Percentiles rank a stretch among this genome's conserved stretches.
Conservation (phyloP, 2,329 filamentous ascomycete genomes). For the Aspergillus carbonarius region DNA sequence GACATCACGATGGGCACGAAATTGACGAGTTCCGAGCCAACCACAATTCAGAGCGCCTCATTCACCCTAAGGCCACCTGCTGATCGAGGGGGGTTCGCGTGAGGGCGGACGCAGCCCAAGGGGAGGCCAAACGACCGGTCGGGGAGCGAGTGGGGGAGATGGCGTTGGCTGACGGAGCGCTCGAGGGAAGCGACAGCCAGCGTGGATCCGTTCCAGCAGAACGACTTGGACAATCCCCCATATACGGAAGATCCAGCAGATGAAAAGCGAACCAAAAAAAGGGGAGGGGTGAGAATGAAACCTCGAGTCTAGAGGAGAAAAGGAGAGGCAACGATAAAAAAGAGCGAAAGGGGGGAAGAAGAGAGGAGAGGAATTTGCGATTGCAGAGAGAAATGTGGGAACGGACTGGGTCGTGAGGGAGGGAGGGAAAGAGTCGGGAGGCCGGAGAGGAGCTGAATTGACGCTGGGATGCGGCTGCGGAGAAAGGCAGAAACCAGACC, state of each 20-base stretch:
- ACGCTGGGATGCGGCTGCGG: conserved; percentile 22
- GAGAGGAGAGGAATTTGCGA: conserved; percentile 3
- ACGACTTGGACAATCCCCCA: conserved; percentile 17
- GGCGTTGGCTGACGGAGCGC: conserved; percentile 24
- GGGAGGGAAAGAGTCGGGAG: conserved; percentile 2
- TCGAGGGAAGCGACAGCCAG: conserved; percentile 16
- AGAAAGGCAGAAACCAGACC: conserved; percentile 16
- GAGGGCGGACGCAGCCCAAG: conserved; percentile 14
- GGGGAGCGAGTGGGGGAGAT: conserved; percentile 23
- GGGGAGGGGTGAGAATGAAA: not conserved
- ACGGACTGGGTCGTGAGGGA: conserved; percentile 1
- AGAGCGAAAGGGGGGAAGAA: conserved; percentile 4
- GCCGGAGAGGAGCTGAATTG: conserved; percentile 8
- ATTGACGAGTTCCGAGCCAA: conserved; percentile 9
- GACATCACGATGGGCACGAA: conserved; percentile 38
- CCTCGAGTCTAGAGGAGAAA: not conserved
- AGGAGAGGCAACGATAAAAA: conserved; percentile 5
- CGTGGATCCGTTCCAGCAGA: conserved; percentile 15
- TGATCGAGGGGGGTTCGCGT: conserved; percentile 11
- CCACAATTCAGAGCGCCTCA: conserved; percentile 13
- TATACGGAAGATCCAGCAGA: conserved; percentile 8
- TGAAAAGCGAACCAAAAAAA: not conserved
- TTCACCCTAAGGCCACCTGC: conserved; percentile 10
- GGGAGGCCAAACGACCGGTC: conserved; percentile 20
- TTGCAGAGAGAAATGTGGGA: not conserved